Conservation (phyloP, 345 rosid species). For the Brassica juncea region DNA sequence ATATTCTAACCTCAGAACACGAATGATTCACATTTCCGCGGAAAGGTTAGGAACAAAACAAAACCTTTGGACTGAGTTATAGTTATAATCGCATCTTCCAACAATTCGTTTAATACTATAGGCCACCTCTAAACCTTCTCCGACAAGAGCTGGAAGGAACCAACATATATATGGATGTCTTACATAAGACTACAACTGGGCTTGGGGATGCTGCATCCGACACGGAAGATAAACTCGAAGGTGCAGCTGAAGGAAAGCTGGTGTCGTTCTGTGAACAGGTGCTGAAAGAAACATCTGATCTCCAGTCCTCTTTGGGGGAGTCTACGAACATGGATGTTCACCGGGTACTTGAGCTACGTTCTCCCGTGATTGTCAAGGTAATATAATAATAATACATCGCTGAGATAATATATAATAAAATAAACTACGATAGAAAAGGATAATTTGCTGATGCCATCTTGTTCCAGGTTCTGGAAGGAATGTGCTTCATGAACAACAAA, state of each 20-base stretch:
- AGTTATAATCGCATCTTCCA: neutral
- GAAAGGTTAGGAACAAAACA: slow-evolving; percentile 60
- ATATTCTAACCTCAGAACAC: slow-evolving; percentile 72
- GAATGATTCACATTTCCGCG: slow-evolving; percentile 74
- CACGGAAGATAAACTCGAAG: slow-evolving; percentile 56
- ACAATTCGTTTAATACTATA: slow-evolving; percentile 41
- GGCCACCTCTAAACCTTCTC: slow-evolving; percentile 93
- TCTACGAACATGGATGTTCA: slow-evolving; percentile 82
- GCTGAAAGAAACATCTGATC: slow-evolving; percentile 81
- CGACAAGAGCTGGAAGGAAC: slow-evolving; percentile 94
- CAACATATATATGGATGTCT: slow-evolving; percentile 77
- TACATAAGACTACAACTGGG: slow-evolving; percentile 77
- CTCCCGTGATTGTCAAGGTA: slow-evolving; percentile 95
- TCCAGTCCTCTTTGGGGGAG: slow-evolving; percentile 75
- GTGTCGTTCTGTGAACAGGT: slow-evolving; percentile 89
- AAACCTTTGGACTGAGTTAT: slow-evolving; percentile 2
- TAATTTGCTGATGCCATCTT: slow-evolving; percentile 18
- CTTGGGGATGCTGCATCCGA: slow-evolving; percentile 36
- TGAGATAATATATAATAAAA: neutral
- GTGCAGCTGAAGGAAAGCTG: slow-evolving; percentile 80
- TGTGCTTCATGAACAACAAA: slow-evolving; percentile 84
- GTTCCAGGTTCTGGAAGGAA: slow-evolving; percentile 86
- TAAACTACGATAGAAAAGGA: neutral
- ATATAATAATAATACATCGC: neutral
- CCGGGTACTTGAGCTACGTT: slow-evolving; percentile 82